Conservation (phyloP, 1,139 yeast genomes). For the Candida tetrigidarum region DNA sequence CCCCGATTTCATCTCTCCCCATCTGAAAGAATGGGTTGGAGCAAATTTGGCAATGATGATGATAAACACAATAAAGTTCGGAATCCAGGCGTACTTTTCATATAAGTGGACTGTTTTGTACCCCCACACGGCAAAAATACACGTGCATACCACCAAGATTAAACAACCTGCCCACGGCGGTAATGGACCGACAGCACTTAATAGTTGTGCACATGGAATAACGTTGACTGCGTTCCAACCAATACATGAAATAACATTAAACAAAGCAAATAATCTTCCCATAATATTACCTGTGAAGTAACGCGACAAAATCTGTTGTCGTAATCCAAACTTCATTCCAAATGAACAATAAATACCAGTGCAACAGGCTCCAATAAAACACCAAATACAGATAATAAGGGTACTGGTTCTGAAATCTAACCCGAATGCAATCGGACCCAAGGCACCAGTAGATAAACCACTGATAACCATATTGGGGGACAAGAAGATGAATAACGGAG, state of each 20-base stretch:
- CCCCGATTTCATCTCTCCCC: conserved; percentile 41
- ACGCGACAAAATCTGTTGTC: conserved; percentile 37
- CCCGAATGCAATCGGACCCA: conserved; percentile 31
- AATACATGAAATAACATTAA: conserved; percentile 35
- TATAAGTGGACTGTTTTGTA: conserved; percentile 32
- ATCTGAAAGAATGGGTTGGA: conserved; percentile 26
- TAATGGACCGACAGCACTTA: conserved; percentile 28
- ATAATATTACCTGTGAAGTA: conserved; percentile 34
- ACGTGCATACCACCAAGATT: conserved; percentile 31
- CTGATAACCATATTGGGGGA: conserved; percentile 37
- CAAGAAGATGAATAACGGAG: conserved; percentile 33
- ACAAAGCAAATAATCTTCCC: conserved; percentile 35
- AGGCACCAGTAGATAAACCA: conserved; percentile 34
- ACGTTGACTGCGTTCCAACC: conserved; percentile 43
- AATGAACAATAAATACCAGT: conserved; percentile 36
- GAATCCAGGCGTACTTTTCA: conserved; percentile 35
- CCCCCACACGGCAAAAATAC: conserved; percentile 32
- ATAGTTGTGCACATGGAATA: conserved; percentile 35
- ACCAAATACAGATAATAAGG: conserved; percentile 29
- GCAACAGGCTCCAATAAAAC: conserved; percentile 32
- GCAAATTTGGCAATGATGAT: conserved; percentile 31
- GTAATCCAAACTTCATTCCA: conserved; percentile 35
- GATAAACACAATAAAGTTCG: conserved; percentile 30
- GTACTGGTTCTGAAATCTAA: conserved; percentile 40
- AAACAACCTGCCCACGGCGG: conserved; percentile 41